Base-by-base conservation (phyloP, 805 yeast species). In the Saccharomycopsis fodiens region DNA sequence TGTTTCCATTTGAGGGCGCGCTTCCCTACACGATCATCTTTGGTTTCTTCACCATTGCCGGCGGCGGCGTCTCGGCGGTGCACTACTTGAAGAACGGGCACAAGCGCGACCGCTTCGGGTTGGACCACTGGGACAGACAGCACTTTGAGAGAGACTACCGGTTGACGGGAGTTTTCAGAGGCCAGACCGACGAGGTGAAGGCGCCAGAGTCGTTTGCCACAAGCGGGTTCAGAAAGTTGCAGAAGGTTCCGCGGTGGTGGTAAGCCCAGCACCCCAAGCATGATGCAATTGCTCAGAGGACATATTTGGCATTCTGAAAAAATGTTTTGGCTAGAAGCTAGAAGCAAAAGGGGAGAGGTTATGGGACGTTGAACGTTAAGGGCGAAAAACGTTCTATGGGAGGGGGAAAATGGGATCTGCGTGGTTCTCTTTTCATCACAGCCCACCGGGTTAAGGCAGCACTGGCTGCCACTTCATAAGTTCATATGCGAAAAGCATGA, bases 161-260 rank as follows among this genome's bases (percentile, higher is more conserved):
- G 53, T 67, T 85, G 57, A 85, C 95, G 8, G 95, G 95, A 21
- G 69, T 72, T 35, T 70, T 66, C 57, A 72, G 95, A 59, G 89
- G 80, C 32, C 91, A 84, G 60, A 61, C 72, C 41, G 78, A 76
- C 52, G 73, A 69, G 36, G 74, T 88, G 4, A 65, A 72, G 35
- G 95, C 94, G 3, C 87, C 88, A 32, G 89, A 82, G 50, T 73
- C 70, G 27, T 85, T 86, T 72, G 83, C 80, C 66, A 78, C 85
- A n/a, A 78, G 74, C 59, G 73, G 84, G n/a, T 54, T 55, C 40
- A 58, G 61, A 58, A 60, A 59, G 46, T 29, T 60, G 32, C 57
- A 60, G 48, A 55, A 55, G 46, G 44, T 42, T 7, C 43, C 44
- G 16, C 57, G 55, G 41, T 59, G 61, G 60, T 59, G 59, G 54